Conservation (phyloP, 2,329 filamentous ascomycete genomes). For the Alternaria gaisen region DNA sequence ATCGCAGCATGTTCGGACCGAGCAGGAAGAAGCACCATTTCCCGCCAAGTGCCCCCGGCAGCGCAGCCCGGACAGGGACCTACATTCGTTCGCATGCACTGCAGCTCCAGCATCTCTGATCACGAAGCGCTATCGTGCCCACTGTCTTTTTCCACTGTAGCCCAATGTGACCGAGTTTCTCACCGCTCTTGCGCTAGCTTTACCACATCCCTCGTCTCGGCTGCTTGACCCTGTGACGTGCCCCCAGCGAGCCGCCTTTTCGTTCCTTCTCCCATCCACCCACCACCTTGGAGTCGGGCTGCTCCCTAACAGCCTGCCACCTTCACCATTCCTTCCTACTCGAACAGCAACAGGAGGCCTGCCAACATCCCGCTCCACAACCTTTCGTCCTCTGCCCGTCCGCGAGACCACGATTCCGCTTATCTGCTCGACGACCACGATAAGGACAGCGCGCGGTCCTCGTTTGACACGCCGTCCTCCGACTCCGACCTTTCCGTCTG, state of each 20-base stretch:
- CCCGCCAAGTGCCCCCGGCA: slow-evolving; percentile 12
- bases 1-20: slow-evolving; percentile 16
- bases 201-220: slow-evolving; percentile 27
- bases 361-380: slow-evolving; percentile 90
- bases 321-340: slow-evolving; percentile 84
- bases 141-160: slow-evolving; percentile 31
- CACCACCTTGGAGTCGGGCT: slow-evolving; percentile 47
- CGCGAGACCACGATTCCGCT: slow-evolving; percentile 51
- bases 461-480: slow-evolving; percentile 63
- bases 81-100: slow-evolving; percentile 26
- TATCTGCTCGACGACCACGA: slow-evolving; percentile 57
- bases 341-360: slow-evolving; percentile 70
- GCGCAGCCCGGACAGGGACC: slow-evolving; percentile 23
- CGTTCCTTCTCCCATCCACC: slow-evolving; percentile 33
- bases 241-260: slow-evolving; percentile 34
- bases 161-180: slow-evolving; percentile 47
- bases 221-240: slow-evolving; percentile 46
- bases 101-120: slow-evolving; percentile 31
- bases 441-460: slow-evolving; percentile 62
- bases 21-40: slow-evolving; percentile 5
- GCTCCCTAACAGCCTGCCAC: slow-evolving; percentile 67
- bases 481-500: slow-evolving; percentile 80
- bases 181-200: slow-evolving; percentile 40
- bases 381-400: slow-evolving; percentile 61
- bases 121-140: slow-evolving; percentile 37